Evolutionary conservation across 2,329 filamentous ascomycete genomes (phyloP).

Genomic region (Cytospora piceae): DNA sequence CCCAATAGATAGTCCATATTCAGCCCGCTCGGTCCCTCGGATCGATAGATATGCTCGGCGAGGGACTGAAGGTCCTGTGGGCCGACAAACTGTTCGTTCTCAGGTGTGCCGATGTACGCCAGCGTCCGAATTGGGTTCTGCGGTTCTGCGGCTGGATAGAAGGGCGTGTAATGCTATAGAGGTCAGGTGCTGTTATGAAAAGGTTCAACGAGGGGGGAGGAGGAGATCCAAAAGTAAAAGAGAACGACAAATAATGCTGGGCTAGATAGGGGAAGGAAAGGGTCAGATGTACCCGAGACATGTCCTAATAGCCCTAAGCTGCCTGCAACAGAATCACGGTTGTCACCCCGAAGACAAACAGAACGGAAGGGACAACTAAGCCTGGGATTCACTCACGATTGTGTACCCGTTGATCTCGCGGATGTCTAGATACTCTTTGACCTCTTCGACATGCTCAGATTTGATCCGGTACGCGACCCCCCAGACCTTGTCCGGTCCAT

Average conservation of each 20-base stretch:
- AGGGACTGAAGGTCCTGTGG: conserved; percentile 78
- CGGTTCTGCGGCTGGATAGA: conserved; percentile 60
- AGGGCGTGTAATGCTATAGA: conserved; percentile 75
- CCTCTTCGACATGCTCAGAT: conserved; percentile 72
- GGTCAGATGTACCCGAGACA: conserved; percentile 17
- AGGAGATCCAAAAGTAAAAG: background rate
- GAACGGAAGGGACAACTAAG: background rate
- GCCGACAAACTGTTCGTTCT: conserved; percentile 90
- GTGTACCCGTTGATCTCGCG: conserved; percentile 97
- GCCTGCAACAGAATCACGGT: background rate
- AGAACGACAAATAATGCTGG: background rate
- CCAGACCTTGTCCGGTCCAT: conserved; percentile 74
- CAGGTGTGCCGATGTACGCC: conserved; percentile 81
- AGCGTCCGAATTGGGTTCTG: conserved; percentile 26
- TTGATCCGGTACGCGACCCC: conserved; percentile 89
- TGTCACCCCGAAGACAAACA: background rate
- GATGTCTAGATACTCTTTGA: conserved; percentile 88
- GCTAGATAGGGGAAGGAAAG: background rate
- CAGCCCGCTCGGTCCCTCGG: conserved; percentile 80
- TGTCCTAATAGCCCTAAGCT: conserved; percentile 17
- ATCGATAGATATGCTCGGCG: conserved; percentile 78
- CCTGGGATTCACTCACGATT: conserved; percentile 49
- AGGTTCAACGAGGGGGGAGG: background rate
- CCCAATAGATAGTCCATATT: conserved; percentile 89
- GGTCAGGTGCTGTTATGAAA: background rate